Evolutionary conservation across 768 basidiomycete genomes (phyloP).

Genomic region (Russula abietina): DNA sequence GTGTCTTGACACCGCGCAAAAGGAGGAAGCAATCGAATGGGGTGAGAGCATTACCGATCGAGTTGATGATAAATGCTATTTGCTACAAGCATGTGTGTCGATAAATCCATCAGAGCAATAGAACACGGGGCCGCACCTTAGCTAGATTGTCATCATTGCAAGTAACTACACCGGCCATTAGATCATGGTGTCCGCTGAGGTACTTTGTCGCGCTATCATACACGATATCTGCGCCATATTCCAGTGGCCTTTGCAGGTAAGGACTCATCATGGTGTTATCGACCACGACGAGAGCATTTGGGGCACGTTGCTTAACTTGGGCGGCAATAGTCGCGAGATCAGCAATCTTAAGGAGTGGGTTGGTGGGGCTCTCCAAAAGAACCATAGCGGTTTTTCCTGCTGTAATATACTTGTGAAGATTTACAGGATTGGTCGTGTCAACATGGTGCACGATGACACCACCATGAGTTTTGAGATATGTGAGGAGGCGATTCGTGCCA

Average conservation of each 20-base stretch:
- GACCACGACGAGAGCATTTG: conserved; percentile 78
- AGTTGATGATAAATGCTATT: conserved; percentile 87
- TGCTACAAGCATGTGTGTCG: conserved; percentile 42
- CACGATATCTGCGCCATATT: conserved; percentile 94
- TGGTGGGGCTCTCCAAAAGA: conserved; percentile 94
- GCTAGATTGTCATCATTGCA: conserved; percentile 90
- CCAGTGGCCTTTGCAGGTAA: conserved; percentile 89
- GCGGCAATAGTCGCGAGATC: conserved; percentile 81
- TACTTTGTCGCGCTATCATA: conserved; percentile 99
- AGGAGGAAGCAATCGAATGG: conserved; percentile 97
- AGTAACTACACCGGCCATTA: conserved; percentile 95
- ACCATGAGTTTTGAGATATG: conserved; percentile 80
- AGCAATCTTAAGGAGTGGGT: conserved; percentile 91
- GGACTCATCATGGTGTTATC: conserved; percentile 99
- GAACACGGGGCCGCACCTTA: conserved; percentile 46
- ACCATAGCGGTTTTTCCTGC: conserved; percentile 87
- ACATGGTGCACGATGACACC: conserved; percentile 90
- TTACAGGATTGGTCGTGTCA: conserved; percentile 75
- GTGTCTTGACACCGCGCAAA: conserved; percentile 91
- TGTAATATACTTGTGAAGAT: conserved; percentile 57
- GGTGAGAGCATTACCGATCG: conserved; percentile 88
- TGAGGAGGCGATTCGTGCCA: conserved; percentile 91
- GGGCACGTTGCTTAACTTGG: conserved; percentile 76
- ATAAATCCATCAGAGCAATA: conserved; percentile 10
- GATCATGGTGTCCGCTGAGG: conserved; percentile 94